These are phyloP conservation scores for Pterocarpus macrocarpus DNA, from an alignment of 306 rosid genomes.

Conservation along the genomic window DNA sequence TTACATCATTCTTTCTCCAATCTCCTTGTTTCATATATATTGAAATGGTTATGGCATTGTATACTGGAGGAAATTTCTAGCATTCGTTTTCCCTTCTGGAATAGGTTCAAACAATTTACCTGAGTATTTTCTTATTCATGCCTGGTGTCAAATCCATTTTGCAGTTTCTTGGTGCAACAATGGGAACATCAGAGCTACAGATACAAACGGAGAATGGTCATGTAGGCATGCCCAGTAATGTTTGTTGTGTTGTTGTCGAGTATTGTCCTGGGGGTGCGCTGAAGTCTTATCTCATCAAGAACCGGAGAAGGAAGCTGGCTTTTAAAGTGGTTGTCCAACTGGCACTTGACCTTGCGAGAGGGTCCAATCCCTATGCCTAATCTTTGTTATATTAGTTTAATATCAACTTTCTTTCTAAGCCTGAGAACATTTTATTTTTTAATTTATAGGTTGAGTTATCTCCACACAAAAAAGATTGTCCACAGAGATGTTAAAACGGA, in stretches of 20 bases:
- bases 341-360: slow-evolving; percentile 98
- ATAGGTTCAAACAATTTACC: slow-evolving; percentile 5
- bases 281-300: slow-evolving; percentile 96
- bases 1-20: slow-evolving; percentile 12
- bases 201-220: slow-evolving; percentile 92
- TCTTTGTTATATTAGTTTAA: slow-evolving; percentile 45
- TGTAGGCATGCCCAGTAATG: slow-evolving; percentile 93
- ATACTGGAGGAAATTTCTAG: slow-evolving; percentile 13
- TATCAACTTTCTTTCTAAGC: slow-evolving; percentile 42
- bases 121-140: slow-evolving; percentile 28
- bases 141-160: slow-evolving; percentile 44
- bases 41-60: not conserved
- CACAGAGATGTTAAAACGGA: slow-evolving; percentile 99
- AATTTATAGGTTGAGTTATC: slow-evolving; percentile 87
- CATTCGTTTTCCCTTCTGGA: slow-evolving; percentile 23
- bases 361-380: slow-evolving; percentile 68
- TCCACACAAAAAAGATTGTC: slow-evolving; percentile 87
- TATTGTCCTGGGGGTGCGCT: slow-evolving; percentile 99
- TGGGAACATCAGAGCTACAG: slow-evolving; percentile 88
- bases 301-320: slow-evolving; percentile 92
- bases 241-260: slow-evolving; percentile 95
- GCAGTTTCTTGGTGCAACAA: slow-evolving; percentile 96
- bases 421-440: slow-evolving; percentile 15
- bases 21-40: slow-evolving; percentile 10
- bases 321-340: slow-evolving; percentile 97